Base-by-base conservation (phyloP, 176 grass and related monocot species). In the Zoysia pacifica region DNA sequence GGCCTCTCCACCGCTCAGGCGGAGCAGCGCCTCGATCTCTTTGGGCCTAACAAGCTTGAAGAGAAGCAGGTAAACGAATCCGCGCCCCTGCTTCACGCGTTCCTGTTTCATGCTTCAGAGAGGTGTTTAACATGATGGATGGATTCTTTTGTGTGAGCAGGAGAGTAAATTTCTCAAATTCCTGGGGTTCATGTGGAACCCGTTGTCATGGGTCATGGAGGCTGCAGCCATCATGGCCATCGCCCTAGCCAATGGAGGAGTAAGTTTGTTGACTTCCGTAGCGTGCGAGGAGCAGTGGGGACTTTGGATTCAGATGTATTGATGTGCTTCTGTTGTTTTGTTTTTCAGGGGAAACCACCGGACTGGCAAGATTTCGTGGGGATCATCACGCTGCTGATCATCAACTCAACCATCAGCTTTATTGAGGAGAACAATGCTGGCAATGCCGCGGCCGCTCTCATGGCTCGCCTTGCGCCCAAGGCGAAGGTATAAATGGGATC, bases 351-450 rank as follows among this genome's bases (percentile, higher is more conserved):
- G 41, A 97, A 97, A 73, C 90, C 90, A 1, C 93, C 93, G 12
- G 93, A 97, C 74, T 97, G 93, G 93, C 93, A 91, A 64, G 93
- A 97, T 58, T 97, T 97, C 8, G 85, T 97, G 36, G 93, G 93
- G 2, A 97, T 97, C 69, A 93, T 97, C 63, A 89, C 88, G 16
- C 74, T 97, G 80, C 93, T 97, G 35, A 20, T 97, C n/a, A 93
- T 97, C 75, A 93, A 97, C 70, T 97, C 93, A 39, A 97, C 93
- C 12, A 91, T 97, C 76, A 93, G 90, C 36, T 97, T 97, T 73
- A 91, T 93, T 11, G 93, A 97, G 79, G 93, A 97, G 82, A 97
- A 97, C 88, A 93, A 97, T 85, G 93, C 93, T 0, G 93, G 93
- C 4, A 97, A 93, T 87, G 93, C 93, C 0, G 93, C 93, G 0